phyloP scores from a whole-genome alignment of 2,329 filamentous ascomycete genomes.

The Akanthomyces muscarius region DNA sequence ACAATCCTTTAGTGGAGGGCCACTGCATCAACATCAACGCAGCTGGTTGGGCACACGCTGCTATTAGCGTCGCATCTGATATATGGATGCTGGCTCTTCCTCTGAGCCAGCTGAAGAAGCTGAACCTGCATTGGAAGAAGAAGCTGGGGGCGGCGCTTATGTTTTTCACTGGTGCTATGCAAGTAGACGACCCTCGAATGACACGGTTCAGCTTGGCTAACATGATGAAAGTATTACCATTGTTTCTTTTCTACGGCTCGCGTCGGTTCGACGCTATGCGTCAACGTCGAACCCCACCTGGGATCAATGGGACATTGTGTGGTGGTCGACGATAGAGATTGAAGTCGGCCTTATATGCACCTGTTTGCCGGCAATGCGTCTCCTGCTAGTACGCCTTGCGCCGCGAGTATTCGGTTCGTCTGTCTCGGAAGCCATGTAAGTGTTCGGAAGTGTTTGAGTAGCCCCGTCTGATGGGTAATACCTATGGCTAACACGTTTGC shows the following conservation, averaged over 20 bases:
- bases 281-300: slow-evolving; percentile 28
- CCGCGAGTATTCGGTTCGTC: background rate
- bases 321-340: slow-evolving; percentile 32
- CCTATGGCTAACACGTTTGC: background rate
- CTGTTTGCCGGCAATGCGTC: slow-evolving; percentile 29
- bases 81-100: slow-evolving; percentile 44
- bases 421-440: background rate
- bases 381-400: slow-evolving; percentile 21
- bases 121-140: slow-evolving; percentile 39
- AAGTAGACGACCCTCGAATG: slow-evolving; percentile 19
- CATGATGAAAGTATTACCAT: slow-evolving; percentile 25
- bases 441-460: background rate
- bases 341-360: slow-evolving; percentile 32
- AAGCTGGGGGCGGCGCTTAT: slow-evolving; percentile 27
- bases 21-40: slow-evolving; percentile 43
- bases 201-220: background rate
- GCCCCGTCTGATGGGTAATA: background rate
- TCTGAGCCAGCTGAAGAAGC: slow-evolving; percentile 34
- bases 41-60: slow-evolving; percentile 44
- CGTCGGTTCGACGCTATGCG: slow-evolving; percentile 26
- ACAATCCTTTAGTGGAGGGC: slow-evolving; percentile 33
- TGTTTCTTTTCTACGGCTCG: slow-evolving; percentile 30
- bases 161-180: slow-evolving; percentile 41
- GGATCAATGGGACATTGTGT: slow-evolving; percentile 25
- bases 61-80: slow-evolving; percentile 44